Conservation (phyloP, 108 stramenopile genomes). For the Seminavis robusta region DNA sequence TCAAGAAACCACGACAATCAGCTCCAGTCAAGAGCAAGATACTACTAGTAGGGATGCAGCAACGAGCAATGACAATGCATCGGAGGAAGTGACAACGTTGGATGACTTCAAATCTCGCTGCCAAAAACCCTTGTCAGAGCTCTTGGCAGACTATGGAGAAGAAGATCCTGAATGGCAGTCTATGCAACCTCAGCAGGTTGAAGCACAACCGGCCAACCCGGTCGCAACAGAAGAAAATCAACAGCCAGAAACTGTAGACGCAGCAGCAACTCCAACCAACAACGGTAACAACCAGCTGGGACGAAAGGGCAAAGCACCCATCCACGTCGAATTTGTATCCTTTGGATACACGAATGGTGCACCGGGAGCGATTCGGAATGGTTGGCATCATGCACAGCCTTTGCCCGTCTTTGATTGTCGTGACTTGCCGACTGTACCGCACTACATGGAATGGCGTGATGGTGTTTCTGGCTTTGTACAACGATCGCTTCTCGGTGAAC, state of each 20-base stretch:
- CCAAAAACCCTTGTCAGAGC: conserved; percentile 25
- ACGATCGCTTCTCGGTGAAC: conserved; percentile 38
- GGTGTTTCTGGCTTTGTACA: conserved; percentile 70
- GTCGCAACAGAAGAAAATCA: not conserved
- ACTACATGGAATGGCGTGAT: conserved; percentile 52
- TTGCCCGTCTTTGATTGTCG: conserved; percentile 55
- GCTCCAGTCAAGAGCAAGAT: too few species aligned
- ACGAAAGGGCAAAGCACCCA: conserved; percentile 62
- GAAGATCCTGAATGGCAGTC: conserved; percentile 69
- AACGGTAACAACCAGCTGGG: conserved; percentile 39
- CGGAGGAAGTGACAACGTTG: too few species aligned
- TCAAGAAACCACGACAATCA: too few species aligned
- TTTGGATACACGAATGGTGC: conserved; percentile 78
- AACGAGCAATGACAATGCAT: too few species aligned
- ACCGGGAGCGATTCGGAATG: conserved; percentile 46
- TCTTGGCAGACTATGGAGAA: conserved; percentile 72
- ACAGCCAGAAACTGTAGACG: conserved; percentile 1
- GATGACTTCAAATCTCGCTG: not conserved
- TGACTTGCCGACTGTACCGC: conserved; percentile 50
- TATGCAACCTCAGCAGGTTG: too few species aligned
- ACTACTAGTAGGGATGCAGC: too few species aligned
- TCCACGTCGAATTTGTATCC: conserved; percentile 67
- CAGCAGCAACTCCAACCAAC: not conserved
- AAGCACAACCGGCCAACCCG: too few species aligned
- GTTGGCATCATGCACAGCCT: conserved; percentile 63